Conservation (phyloP, 805 yeast species). For the Lachancea mirantina region DNA sequence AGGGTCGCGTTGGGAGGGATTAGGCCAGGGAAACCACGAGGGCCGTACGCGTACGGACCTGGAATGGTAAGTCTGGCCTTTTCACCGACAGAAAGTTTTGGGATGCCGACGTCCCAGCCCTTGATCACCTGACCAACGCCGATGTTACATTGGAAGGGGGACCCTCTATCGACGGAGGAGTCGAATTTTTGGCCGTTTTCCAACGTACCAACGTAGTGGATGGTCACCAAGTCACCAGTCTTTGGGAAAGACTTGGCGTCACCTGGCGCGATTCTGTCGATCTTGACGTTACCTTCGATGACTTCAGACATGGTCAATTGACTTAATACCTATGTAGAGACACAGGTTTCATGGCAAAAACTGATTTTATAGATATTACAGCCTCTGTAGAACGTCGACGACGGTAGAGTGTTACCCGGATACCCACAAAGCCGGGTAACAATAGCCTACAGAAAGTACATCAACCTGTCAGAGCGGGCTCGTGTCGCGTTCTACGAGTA, state of each 20-base stretch:
- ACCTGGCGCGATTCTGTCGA: constrained; percentile 43
- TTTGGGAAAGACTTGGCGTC: constrained; percentile 85
- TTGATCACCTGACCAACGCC: constrained; percentile 95
- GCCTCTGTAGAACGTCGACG: too few species aligned
- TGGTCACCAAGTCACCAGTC: constrained; percentile 81
- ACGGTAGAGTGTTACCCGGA: too few species aligned
- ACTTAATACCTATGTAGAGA: too few species aligned
- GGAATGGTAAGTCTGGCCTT: constrained; percentile 89
- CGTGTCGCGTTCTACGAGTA: too few species aligned
- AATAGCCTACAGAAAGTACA: too few species aligned
- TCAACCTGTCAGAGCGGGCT: too few species aligned
- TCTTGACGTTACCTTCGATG: constrained; percentile 35
- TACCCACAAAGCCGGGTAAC: too few species aligned
- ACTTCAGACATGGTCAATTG: constrained; percentile 26
- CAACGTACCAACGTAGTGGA: constrained; percentile 92
- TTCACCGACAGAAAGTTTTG: constrained; percentile 87
- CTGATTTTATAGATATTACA: too few species aligned
- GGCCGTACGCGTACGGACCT: constrained; percentile 89
- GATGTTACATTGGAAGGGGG: constrained; percentile 88
- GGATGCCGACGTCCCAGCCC: constrained; percentile 96
- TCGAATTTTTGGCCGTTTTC: constrained; percentile 95
- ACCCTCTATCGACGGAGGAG: constrained; percentile 89
- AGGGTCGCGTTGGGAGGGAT: constrained; percentile 96
- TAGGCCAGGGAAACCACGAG: constrained; percentile 91
- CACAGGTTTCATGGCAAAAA: too few species aligned